These are phyloP conservation scores for Diospyros lotus DNA, from an alignment of 148 eudicot species.

Conservation along the genomic window DNA sequence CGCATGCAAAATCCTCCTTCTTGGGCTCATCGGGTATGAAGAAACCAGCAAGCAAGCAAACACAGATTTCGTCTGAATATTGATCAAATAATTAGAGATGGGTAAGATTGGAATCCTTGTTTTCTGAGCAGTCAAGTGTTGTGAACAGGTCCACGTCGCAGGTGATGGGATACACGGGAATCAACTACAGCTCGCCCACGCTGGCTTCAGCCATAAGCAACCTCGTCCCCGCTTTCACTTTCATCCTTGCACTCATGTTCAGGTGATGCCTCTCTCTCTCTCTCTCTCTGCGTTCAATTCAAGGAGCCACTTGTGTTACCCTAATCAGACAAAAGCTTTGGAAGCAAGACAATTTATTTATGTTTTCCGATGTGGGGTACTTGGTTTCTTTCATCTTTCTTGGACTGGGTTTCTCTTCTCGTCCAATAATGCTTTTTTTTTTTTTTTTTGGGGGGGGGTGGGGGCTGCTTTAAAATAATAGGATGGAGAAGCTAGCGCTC, in stretches of 20 bases:
- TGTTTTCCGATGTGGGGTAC: neutral
- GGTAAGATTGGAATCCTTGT: neutral
- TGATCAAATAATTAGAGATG: neutral
- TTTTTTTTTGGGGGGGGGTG: neutral
- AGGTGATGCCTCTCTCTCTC: constrained; percentile 22
- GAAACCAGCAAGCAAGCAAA: too few species aligned
- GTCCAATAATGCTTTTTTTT: neutral
- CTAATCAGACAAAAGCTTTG: neutral
- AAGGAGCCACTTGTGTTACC: neutral
- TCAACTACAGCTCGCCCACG: constrained; percentile 48
- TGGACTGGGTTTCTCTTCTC: neutral
- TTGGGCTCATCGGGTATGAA: constrained; percentile 41
- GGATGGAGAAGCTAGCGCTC: constrained; percentile 64
- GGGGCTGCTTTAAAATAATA: constrained; percentile 3
- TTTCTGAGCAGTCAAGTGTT: too few species aligned
- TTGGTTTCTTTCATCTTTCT: too few species aligned
- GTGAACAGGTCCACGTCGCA: constrained; percentile 37
- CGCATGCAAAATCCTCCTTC: constrained; percentile 27
- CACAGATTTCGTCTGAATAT: neutral
- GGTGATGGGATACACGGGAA: constrained; percentile 51
- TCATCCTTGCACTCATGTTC: constrained; percentile 52
- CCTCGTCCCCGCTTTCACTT: constrained; percentile 58
- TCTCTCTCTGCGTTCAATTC: neutral
- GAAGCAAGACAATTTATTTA: neutral
- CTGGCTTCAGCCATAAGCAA: constrained; percentile 63